Evolutionary conservation across 352 stramenopile genomes (phyloP), one percentile per base, ranked within the genome.

Genomic region (Albugo laibachii): DNA sequence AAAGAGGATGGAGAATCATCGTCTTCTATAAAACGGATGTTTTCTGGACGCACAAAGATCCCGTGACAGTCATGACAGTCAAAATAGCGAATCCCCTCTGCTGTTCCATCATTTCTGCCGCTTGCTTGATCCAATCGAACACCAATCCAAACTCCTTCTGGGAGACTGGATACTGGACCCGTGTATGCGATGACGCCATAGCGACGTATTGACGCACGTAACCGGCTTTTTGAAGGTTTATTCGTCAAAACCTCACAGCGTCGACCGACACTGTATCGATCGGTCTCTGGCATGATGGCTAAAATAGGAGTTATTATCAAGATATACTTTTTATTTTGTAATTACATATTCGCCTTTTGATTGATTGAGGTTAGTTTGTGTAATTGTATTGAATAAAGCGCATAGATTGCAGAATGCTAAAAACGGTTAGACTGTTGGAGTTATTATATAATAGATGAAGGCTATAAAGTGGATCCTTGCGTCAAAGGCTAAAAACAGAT

Each of bases 51-150:
- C 16, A 83, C 70, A 45, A 88, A 83, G 24, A 71, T 62, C 34
- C 74, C 71, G 42, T 84, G 73, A 15, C 82, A 50, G 5, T 60
- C 59, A 12, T 54, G 37, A 36, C 61, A 78, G 12, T 72, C 59
- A 50, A 89, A 89, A 58, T 84, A 83, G n/a, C 62, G 61, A 36
- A 34, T 53, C 44, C 63, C 66, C 12, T 74, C 50, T 47, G 63
- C 54, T 15, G 59, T 55, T 13, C 77, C 74, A 55, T 91, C 74
- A 50, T 80, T 72, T 56, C 79, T 84, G 36, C 77, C 77, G 21
- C 83, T 56, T 24, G 77, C 65, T 44, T 83, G 65, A 49, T 91
- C 77, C 44, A 91, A 58, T 1, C 64, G 61, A 45, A 91, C 62
- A 34, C 77, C 74, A 44, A 84, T 55, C 74, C 74, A 91, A 16